Base-by-base conservation (phyloP, 2,329 filamentous ascomycete species). In the Cladosporium sp. region DNA sequence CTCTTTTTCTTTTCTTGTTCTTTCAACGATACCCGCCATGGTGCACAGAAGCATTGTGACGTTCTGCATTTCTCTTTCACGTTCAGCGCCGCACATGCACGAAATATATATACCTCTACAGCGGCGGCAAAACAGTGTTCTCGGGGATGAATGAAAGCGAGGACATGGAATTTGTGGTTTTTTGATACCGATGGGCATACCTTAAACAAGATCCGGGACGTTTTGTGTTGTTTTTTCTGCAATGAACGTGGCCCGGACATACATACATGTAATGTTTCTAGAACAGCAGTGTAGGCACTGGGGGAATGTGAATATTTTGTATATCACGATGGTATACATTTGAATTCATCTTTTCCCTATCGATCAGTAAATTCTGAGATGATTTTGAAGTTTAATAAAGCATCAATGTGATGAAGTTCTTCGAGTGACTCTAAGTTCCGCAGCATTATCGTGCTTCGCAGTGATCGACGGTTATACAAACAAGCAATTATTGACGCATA, bases 11-110 rank as follows among this genome's bases (percentile, higher is more conserved):
- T 66, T 65, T 51, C n/a, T 38, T 41, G 14, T 59, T 47, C 47
- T 38, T 62, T 63, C 62, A 36, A 64, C 51, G 61, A 64, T 64
- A 64, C 61, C 61, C 57, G 57, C 38, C 57, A 36, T 26, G 34
- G 34, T 59, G 57, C 57, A 47, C n/a, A 47, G 41, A 47, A 30
- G 38, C 57, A 59, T 47, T 59, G 24, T 59, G 57, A 38, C 57
- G 57, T 28, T 47, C 21, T 47, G 34, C 38, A 59, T 59, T 28
- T 38, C 26, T n/a, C 2, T 59, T 47, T 18, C 24, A 28, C 30
- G 7, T 47, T 21, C 57, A 59, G 24, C 57, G 38, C 26, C 7
- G 38, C 36, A 24, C 21, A 59, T 59, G 38, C n/a, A 59, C 24
- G 57, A 32, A 32, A 47, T 28, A 47, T 44, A 59, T 12, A 59